phyloP scores from a whole-genome alignment of 495 filamentous ascomycete species.

The Xylaria acuta region DNA sequence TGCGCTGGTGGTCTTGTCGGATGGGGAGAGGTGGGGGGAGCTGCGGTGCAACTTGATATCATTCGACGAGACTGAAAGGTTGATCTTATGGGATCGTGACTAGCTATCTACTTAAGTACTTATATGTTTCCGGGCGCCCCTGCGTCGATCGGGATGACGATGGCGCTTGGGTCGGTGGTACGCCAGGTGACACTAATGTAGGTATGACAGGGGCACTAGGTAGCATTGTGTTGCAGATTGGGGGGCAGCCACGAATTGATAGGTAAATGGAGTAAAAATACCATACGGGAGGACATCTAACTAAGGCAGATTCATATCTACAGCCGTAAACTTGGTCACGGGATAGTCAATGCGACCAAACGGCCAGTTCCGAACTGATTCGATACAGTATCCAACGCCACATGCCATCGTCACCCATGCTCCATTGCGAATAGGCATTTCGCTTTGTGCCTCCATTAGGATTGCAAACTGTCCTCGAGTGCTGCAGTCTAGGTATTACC shows the following conservation, averaged over 20 bases:
- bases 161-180: not conserved
- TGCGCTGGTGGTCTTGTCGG: not conserved
- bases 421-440: not conserved
- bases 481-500: constrained; percentile 21
- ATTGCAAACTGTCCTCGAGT: constrained; percentile 25
- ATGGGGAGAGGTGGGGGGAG: not conserved
- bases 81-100: not conserved
- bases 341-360: not conserved
- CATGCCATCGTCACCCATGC: not conserved
- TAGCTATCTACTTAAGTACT: not conserved
- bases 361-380: not conserved
- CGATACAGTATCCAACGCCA: not conserved
- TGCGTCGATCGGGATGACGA: constrained; percentile 10
- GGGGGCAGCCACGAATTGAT: not conserved
- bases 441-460: constrained; percentile 25
- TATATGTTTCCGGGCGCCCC: not conserved
- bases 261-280: not conserved
- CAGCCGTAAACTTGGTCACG: not conserved
- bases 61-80: not conserved
- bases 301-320: not conserved
- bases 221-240: not conserved
- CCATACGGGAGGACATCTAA: not conserved
- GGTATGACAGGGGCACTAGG: constrained; percentile 7
- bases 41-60: not conserved
- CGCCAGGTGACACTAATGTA: constrained; percentile 14